Evolutionary conservation across 2,329 filamentous ascomycete genomes (phyloP).

Genomic region (Ophiostoma triangulosporum): DNA sequence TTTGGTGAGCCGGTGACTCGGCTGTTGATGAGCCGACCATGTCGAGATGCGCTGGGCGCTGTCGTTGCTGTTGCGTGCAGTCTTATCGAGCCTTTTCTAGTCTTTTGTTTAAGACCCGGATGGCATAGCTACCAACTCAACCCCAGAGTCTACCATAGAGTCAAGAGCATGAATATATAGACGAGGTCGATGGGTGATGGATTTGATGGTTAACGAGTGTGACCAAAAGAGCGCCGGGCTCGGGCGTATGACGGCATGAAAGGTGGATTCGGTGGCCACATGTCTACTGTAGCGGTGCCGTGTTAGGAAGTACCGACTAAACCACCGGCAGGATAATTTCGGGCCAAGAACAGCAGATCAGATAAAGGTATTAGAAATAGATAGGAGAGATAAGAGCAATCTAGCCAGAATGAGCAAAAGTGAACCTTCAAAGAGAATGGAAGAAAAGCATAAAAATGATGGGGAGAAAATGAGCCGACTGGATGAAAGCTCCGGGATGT

Average conservation of each 20-base stretch:
- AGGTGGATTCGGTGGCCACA: background rate
- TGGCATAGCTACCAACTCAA: background rate
- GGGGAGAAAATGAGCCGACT: too few species aligned
- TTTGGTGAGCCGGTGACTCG: background rate
- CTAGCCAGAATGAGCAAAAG: too few species aligned
- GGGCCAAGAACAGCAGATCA: too few species aligned
- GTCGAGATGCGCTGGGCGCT: background rate
- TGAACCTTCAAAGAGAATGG: too few species aligned
- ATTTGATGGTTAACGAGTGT: too few species aligned
- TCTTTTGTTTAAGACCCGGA: background rate
- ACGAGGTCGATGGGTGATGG: background rate
- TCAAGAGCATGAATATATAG: background rate
- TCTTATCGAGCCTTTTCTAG: too few species aligned
- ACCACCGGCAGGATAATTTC: too few species aligned
- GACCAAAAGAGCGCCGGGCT: background rate
- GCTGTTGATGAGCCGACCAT: background rate
- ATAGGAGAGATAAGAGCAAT: too few species aligned
- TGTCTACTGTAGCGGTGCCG: background rate
- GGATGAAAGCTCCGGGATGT: too few species aligned
- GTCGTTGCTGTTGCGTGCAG: background rate
- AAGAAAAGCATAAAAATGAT: too few species aligned
- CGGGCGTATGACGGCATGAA: background rate
- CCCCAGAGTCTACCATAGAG: background rate
- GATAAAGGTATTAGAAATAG: too few species aligned
- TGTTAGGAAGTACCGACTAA: background rate